Evolutionary conservation across 2,329 filamentous ascomycete species (phyloP).

Genomic region (Aspergillus cejpii): DNA sequence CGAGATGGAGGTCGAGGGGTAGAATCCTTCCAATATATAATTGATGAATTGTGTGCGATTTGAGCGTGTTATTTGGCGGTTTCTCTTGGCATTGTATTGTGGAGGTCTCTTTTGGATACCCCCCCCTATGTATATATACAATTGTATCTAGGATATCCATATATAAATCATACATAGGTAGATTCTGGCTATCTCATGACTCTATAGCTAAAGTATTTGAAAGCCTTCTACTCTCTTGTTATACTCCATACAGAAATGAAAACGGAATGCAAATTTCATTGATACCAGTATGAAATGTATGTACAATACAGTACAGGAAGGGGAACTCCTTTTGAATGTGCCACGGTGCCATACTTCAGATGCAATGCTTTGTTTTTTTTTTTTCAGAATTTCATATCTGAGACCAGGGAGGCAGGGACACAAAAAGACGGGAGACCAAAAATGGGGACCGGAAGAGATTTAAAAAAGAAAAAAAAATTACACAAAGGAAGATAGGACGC

Average conservation of each 20-base stretch:
- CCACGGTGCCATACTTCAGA: conserved; percentile 7
- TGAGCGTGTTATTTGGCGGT: conserved; percentile 10
- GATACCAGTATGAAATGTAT: conserved; percentile 10
- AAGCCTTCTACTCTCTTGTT: too few species aligned
- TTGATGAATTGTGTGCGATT: conserved; percentile 1
- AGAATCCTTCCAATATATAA: conserved; percentile 12
- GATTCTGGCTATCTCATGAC: too few species aligned
- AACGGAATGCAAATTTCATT: too few species aligned
- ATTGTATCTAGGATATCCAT: neutral
- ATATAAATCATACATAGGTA: conserved; percentile 47
- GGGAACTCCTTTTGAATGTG: conserved; percentile 1
- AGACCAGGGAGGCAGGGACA: neutral
- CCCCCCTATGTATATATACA: conserved; percentile 4
- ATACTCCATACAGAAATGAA: too few species aligned
- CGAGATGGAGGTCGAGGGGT: conserved; percentile 23
- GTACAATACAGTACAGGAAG: conserved; percentile 16
- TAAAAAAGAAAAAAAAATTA: conserved; percentile 6
- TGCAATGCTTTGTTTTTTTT: conserved; percentile 1
- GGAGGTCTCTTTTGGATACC: conserved; percentile 14
- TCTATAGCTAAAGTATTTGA: too few species aligned
- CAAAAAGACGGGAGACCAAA: neutral
- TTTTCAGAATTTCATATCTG: conserved; percentile 1
- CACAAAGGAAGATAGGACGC: conserved; percentile 1
- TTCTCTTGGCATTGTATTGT: conserved; percentile 5
- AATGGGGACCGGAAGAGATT: neutral